Evolutionary conservation across 2,329 filamentous ascomycete species (phyloP), one percentile per base, ranked within the genome.

Genomic region (Cyclaneusma minus): DNA sequence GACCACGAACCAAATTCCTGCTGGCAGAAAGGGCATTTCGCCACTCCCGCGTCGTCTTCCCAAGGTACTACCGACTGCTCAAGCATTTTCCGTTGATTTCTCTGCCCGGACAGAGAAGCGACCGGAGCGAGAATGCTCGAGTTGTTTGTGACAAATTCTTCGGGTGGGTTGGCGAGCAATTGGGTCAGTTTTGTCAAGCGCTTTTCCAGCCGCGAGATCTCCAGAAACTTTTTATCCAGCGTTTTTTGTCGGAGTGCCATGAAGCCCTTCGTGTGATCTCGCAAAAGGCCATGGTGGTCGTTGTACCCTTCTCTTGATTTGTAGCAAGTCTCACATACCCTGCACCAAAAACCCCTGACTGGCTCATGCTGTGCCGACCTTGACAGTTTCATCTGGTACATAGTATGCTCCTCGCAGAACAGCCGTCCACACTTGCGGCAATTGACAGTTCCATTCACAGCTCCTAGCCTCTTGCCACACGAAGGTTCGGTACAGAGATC

Each of bases 301-400:
- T 91, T 93, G 52, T 98, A 98, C 3, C 89, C 89, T 14, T 85
- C 82, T 42, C 89, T 69, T 27, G 84, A 93, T 56, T 94, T 95
- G 56, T 89, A 98, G 54, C 89, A 98, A n/a, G 89, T 95, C 56
- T 98, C 89, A 47, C 89, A 98, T 2, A 95, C 87, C 27, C 89
- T 61, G 41, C 82, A 92, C 89, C 89, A 98, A 39, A 82, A 68
- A 6, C 89, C 89, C 34, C 87, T 63, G 2, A 89, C 70, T 0
- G 89, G 87, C 36, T 98, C 89, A 51, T 94, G 83, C 31, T 75
- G 68, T 4, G 89, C 89, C 16, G 84, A 78, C 29, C 85, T 65
- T 6, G 85, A 93, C 7, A 98, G 62, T 58, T 91, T 94, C 80
- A 95, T 95, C 56, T 98, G 87, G 47, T 95, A 98, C 85, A 98